Conservation (phyloP, 179 eudicot genomes). For the Spinacia oleracea region DNA sequence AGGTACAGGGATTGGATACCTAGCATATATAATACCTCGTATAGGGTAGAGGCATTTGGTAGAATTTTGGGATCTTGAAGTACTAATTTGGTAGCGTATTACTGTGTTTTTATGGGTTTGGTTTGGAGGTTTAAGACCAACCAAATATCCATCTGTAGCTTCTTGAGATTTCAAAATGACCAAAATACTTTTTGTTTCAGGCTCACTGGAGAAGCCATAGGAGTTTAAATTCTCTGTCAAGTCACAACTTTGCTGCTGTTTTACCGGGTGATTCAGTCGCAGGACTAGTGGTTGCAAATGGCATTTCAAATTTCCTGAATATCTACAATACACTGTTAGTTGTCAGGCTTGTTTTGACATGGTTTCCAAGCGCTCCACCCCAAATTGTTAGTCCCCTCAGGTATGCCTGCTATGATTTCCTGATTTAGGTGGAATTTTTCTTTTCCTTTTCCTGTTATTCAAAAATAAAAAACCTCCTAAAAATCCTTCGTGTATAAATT, state of each 20-base stretch:
- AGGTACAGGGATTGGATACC: neutral
- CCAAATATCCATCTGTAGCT: neutral
- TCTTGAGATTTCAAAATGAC: neutral
- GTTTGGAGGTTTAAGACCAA: neutral
- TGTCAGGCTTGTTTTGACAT: conserved; percentile 90
- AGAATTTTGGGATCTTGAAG: neutral
- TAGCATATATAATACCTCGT: neutral
- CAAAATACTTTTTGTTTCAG: conserved; percentile 38
- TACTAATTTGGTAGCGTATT: neutral
- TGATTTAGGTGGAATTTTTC: neutral
- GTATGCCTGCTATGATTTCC: conserved; percentile 36
- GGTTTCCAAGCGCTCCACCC: conserved; percentile 94
- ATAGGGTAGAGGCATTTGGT: neutral
- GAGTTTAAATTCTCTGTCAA: conserved; percentile 39
- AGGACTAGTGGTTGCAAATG: conserved; percentile 81
- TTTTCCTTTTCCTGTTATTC: neutral
- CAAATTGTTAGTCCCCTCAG: conserved; percentile 91
- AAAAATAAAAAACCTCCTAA: no score
- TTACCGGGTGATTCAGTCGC: conserved; percentile 96
- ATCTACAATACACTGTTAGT: conserved; percentile 77
- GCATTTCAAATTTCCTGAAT: conserved; percentile 76
- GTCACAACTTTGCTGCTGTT: conserved; percentile 89
- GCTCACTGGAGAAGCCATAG: conserved; percentile 45
- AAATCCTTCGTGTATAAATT: neutral
- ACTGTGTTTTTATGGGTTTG: neutral